These are phyloP conservation scores for Didymella sp. DNA, from an alignment of 2,329 filamentous ascomycete species.

Conservation along the genomic window DNA sequence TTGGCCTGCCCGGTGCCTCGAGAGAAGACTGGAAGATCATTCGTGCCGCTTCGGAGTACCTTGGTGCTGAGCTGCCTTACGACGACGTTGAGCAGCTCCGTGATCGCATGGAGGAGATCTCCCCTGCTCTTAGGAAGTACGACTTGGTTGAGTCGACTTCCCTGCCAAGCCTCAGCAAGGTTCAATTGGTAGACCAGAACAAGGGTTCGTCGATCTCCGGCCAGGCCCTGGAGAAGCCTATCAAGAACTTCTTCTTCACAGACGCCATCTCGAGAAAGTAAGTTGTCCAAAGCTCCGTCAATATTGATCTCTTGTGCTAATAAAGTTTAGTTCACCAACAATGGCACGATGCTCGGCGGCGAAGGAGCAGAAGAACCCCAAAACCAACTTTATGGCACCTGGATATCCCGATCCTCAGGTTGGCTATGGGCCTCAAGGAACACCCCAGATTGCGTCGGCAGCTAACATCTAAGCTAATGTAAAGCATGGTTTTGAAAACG, in stretches of 20 bases:
- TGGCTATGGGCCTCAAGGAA: conserved; percentile 47
- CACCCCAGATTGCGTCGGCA: conserved; percentile 29
- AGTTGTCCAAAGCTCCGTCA: conserved; percentile 42
- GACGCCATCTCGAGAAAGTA: conserved; percentile 96
- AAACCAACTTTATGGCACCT: conserved; percentile 61
- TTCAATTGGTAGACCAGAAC: conserved; percentile 95
- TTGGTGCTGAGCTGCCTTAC: conserved; percentile 85
- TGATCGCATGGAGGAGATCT: conserved; percentile 95
- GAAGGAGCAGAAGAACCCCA: conserved; percentile 69
- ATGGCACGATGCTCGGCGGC: conserved; percentile 97
- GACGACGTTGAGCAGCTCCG: conserved; percentile 89
- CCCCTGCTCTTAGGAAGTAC: conserved; percentile 85
- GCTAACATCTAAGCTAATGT: conserved; percentile 34
- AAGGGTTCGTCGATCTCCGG: conserved; percentile 79
- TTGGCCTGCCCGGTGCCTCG: conserved; percentile 84
- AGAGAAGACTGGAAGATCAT: conserved; percentile 99
- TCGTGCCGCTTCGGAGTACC: conserved; percentile 88
- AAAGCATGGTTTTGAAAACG: conserved; percentile 22
- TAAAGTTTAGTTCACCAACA: conserved; percentile 78
- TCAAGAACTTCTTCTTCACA: conserved; percentile 98
- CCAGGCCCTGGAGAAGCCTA: conserved; percentile 79
- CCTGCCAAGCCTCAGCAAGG: conserved; percentile 81
- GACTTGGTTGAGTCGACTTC: conserved; percentile 83
- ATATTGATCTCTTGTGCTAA: conserved; percentile 18
- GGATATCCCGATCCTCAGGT: conserved; percentile 54